Percentiles rank a stretch among this genome's conserved stretches.
These are phyloP conservation scores for Albophoma yamanashiensis DNA, from an alignment of 2,329 filamentous ascomycete genomes.

Conservation along the genomic window DNA sequence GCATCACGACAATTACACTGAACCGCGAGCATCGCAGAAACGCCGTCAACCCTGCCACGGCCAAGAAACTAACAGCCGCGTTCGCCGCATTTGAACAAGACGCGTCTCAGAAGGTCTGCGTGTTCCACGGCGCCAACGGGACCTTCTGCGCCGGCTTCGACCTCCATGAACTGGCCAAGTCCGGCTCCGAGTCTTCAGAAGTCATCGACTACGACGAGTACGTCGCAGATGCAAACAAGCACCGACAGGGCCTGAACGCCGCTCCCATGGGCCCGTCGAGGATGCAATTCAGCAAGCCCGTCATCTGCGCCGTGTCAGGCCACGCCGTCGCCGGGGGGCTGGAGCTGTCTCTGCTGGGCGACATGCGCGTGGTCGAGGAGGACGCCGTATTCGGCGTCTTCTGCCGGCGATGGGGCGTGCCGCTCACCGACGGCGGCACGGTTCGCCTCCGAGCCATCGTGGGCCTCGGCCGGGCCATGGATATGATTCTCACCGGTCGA, in stretches of 20 bases:
- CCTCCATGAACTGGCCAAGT: conserved; percentile 29
- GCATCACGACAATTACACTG: conserved; percentile 45
- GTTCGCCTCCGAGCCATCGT: conserved; percentile 39
- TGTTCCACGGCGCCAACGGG: conserved; percentile 32
- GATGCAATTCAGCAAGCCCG: conserved; percentile 37
- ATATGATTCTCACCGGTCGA: conserved; percentile 46
- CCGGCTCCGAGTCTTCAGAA: conserved; percentile 5
- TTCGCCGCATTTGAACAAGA: conserved; percentile 40
- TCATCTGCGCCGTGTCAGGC: conserved; percentile 39
- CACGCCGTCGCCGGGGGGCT: conserved; percentile 43
- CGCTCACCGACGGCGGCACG: conserved; percentile 29
- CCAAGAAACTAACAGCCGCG: conserved; percentile 32
- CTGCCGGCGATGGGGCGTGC: conserved; percentile 28
- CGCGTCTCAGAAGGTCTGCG: conserved; percentile 36
- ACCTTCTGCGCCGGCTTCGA: conserved; percentile 45
- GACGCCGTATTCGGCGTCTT: conserved; percentile 45
- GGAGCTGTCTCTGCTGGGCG: conserved; percentile 40
- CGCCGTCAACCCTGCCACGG: conserved; percentile 39
- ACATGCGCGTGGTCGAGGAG: conserved; percentile 42
- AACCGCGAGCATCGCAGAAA: conserved; percentile 39
- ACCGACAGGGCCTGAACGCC: conserved; percentile 9
- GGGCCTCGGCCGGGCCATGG: conserved; percentile 40
- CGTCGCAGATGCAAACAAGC: neutral
- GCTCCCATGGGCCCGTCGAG: conserved; percentile 43
- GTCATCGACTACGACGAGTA: neutral